Base-by-base conservation (phyloP, 2,329 filamentous ascomycete genomes). In the Chlorencoelia australis region DNA sequence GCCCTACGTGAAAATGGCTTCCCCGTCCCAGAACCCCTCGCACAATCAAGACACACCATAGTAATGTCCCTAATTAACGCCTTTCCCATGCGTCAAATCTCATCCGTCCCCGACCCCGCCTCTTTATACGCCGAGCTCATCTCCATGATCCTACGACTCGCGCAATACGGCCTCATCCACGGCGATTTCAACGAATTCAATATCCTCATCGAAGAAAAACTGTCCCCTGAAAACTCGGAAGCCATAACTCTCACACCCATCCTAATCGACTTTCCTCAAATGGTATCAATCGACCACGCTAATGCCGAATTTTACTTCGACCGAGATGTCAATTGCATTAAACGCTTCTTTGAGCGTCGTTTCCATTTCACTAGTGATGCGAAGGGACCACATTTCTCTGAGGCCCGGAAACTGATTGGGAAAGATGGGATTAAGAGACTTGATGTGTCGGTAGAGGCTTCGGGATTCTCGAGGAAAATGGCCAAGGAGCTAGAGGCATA, bases 111-210 rank as follows among this genome's bases (percentile, higher is more conserved):
- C 20, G 75, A 95, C 48, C 86, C 89, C 0, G 83, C 86, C 3
- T 65, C 65, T n/a, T 69, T 98, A 5, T 98, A 98, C 57, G 79
- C 79, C n/a, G 86, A 96, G 42, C 67, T 98, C 21, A 93, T 98
- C 54, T 71, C 76, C 27, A 73, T 95, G 50, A 86, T 98, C 38
- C 66, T 98, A 28, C 74, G 79, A 18, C 69, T 98, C 26, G 89
- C 91, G 5, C 76, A 76, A 43, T 78, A 88, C 49, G 91, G 91
- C 5, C 66, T 98, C 31, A 98, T 98, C 43, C 91, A 98, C 57
- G 91, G 91, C 44, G 91, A 98, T 58, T 98, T 93, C 66, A 98
- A 98, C 65, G 93, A 98, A 60, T 98, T 98, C 70, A 98, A 98
- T 59, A 89, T 98, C 46, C 67, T 98, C 21, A 79, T 98, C 57